Conservation (phyloP, 768 basidiomycete species). For the Leucogyrophana mollusca region DNA sequence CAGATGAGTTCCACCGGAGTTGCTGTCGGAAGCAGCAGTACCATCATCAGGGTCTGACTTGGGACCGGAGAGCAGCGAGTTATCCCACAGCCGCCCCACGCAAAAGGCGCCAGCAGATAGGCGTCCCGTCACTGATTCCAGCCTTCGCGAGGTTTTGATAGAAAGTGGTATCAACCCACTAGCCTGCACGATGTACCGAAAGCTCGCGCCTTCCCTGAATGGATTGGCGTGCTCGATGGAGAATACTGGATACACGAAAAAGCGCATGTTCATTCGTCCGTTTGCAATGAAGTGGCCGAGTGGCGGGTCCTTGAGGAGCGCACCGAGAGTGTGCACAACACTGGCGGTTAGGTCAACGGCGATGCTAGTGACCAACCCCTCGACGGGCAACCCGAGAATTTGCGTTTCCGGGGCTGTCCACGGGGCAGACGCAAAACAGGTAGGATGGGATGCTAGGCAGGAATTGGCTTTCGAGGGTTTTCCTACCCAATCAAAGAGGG, state of each 20-base stretch:
- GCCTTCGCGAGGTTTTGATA: slow-evolving; percentile 11
- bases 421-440: slow-evolving; percentile 11
- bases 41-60: no score
- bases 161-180: slow-evolving; percentile 14
- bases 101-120: slow-evolving; percentile 4
- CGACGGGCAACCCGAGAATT: background rate
- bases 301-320: slow-evolving; percentile 19
- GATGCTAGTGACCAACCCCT: slow-evolving; percentile 10
- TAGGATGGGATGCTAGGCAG: slow-evolving; percentile 21
- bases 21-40: slow-evolving; percentile 2
- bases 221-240: slow-evolving; percentile 10
- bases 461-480: slow-evolving; percentile 21
- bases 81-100: slow-evolving; percentile 24
- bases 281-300: slow-evolving; percentile 29
- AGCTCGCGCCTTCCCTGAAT: slow-evolving; percentile 4
- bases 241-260: slow-evolving; percentile 18
- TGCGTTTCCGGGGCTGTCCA: no score
- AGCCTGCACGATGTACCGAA: slow-evolving; percentile 22
- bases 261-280: slow-evolving; percentile 24
- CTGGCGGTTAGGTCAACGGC: slow-evolving; percentile 15
- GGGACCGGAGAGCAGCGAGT: slow-evolving; percentile 8
- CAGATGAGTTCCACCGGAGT: slow-evolving; percentile 4
- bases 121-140: slow-evolving; percentile 3
- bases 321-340: slow-evolving; percentile 13
- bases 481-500: slow-evolving; percentile 26